These are phyloP conservation scores for Suillus cothurnatus DNA, from an alignment of 768 basidiomycete species.

Conservation along the genomic window DNA sequence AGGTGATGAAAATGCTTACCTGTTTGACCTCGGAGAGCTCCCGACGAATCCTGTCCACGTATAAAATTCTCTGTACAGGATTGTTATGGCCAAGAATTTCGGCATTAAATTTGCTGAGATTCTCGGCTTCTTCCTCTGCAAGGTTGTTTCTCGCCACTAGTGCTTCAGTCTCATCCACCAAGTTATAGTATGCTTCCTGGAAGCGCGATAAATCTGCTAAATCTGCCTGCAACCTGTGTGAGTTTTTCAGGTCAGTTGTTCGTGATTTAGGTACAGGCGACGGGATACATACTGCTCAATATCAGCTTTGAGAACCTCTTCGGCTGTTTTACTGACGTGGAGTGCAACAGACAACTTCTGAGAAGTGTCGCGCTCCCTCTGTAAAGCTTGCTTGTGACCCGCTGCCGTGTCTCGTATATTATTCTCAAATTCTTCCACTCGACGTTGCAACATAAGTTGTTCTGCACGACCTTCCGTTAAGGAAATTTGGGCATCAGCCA, in stretches of 20 bases:
- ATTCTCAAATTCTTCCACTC: slow-evolving; percentile 28
- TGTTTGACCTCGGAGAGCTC: slow-evolving; percentile 83
- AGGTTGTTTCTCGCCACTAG: slow-evolving; percentile 72
- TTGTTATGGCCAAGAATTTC: slow-evolving; percentile 85
- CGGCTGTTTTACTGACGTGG: slow-evolving; percentile 61
- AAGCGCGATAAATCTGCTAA: slow-evolving; percentile 63
- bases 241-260: slow-evolving; percentile 15
- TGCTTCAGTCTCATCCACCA: slow-evolving; percentile 63
- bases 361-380: slow-evolving; percentile 48
- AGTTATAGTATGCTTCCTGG: slow-evolving; percentile 68
- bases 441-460: slow-evolving; percentile 30
- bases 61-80: slow-evolving; percentile 82
- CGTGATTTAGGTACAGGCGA: slow-evolving; percentile 30
- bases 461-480: slow-evolving; percentile 17
- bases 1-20: slow-evolving; percentile 46
- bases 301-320: slow-evolving; percentile 69
- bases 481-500: slow-evolving; percentile 26
- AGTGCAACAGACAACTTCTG: slow-evolving; percentile 52
- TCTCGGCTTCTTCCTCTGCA: slow-evolving; percentile 76
- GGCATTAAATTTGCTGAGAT: slow-evolving; percentile 81
- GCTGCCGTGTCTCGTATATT: slow-evolving; percentile 34
- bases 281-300: slow-evolving; percentile 58
- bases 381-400: slow-evolving; percentile 38
- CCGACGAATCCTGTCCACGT: slow-evolving; percentile 80
- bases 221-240: slow-evolving; percentile 46